Conservation (phyloP, 257 asterid species). For the Echium plantagineum region DNA sequence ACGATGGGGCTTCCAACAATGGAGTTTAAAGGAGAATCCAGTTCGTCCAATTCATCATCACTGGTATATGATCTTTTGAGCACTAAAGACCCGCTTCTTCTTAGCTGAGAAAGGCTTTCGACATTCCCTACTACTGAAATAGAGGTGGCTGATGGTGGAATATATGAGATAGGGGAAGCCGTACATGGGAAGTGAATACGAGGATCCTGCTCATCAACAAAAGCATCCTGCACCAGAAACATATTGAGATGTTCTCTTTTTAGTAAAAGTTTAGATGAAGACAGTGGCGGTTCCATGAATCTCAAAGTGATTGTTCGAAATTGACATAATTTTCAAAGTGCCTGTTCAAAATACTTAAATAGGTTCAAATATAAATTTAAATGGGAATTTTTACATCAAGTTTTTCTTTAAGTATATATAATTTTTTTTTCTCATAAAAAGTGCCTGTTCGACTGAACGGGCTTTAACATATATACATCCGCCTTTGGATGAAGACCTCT, state of each 20-base stretch:
- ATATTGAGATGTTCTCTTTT: not conserved
- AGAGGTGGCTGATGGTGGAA: slow-evolving; percentile 36
- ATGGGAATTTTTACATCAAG: too few relatives aligned
- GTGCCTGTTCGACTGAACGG: too few relatives aligned
- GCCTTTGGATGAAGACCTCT: too few relatives aligned
- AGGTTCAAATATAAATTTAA: too few relatives aligned
- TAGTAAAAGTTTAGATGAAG: too few relatives aligned
- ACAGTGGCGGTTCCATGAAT: too few relatives aligned
- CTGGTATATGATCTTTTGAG: slow-evolving; percentile 66
- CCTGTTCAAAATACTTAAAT: too few relatives aligned
- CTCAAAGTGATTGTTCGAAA: too few relatives aligned
- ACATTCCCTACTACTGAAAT: slow-evolving; percentile 37
- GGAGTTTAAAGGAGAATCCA: slow-evolving; percentile 49
- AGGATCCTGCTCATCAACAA: slow-evolving; percentile 34
- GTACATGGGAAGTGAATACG: slow-evolving; percentile 45
- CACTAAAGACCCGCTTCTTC: slow-evolving; percentile 39
- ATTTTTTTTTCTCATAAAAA: too few relatives aligned
- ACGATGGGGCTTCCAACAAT: slow-evolving; percentile 21
- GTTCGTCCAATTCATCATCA: slow-evolving; percentile 65
- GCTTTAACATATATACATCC: too few relatives aligned
- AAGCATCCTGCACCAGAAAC: slow-evolving; percentile 28
- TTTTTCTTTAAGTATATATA: too few relatives aligned
- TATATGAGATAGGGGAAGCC: slow-evolving; percentile 46
- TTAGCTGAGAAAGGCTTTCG: slow-evolving; percentile 25
- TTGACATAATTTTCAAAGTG: too few relatives aligned